Conservation (phyloP, 495 filamentous ascomycete species). For the Aspergillus sparsus region DNA sequence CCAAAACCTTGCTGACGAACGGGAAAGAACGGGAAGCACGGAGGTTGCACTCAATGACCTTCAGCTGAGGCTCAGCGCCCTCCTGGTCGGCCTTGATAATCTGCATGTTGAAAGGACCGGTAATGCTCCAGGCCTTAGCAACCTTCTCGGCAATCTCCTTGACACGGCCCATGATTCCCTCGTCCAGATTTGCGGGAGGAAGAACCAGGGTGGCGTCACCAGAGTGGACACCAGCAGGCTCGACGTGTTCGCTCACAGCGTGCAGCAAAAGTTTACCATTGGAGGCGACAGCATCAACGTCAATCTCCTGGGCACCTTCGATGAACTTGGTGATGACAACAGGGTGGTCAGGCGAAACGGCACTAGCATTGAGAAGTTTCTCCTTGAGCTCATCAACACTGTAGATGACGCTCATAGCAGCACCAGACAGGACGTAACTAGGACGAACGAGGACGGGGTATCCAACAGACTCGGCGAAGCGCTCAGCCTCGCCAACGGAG, state of each 20-base stretch:
- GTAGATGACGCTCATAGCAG: conserved; percentile 96
- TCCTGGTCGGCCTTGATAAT: conserved; percentile 87
- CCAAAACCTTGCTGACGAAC: conserved; percentile 95
- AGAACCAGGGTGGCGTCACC: conserved; percentile 93
- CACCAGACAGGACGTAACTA: conserved; percentile 93
- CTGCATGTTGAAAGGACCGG: conserved; percentile 99
- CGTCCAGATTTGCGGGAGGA: conserved; percentile 76
- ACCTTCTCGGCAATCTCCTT: conserved; percentile 97
- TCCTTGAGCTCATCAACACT: conserved; percentile 82
- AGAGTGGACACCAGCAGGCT: conserved; percentile 95
- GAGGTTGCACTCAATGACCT: conserved; percentile 98
- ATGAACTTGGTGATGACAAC: conserved; percentile 99
- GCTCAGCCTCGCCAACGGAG: conserved; percentile 80
- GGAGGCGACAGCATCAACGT: conserved; percentile 93
- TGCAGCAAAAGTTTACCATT: conserved; percentile 85
- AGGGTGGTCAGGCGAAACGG: conserved; percentile 92
- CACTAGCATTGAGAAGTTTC: conserved; percentile 83
- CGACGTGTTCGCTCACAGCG: conserved; percentile 93
- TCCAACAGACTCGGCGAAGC: conserved; percentile 78
- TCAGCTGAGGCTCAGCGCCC: conserved; percentile 71
- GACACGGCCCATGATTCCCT: conserved; percentile 73
- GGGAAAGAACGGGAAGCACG: conserved; percentile 97
- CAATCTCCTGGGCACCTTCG: conserved; percentile 94
- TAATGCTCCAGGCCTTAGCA: conserved; percentile 94
- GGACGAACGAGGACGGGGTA: conserved; percentile 95